Conservation (phyloP, 2,329 filamentous ascomycete genomes). For the Neofusicoccum laricinum region DNA sequence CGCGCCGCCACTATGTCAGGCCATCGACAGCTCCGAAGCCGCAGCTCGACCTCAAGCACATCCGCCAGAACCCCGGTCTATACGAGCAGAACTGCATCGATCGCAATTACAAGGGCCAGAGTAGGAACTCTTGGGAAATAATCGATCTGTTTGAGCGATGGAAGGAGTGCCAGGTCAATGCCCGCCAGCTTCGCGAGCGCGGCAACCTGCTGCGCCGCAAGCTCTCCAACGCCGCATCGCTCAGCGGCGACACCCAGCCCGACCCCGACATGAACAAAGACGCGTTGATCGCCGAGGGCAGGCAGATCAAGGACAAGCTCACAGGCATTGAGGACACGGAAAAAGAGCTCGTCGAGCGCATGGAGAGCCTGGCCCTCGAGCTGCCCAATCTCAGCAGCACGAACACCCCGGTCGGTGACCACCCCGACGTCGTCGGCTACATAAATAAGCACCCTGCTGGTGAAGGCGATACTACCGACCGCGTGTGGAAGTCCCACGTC, state of each 20-base stretch:
- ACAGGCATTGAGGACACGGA: conserved; percentile 61
- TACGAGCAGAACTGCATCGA: conserved; percentile 81
- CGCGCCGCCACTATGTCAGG: conserved; percentile 46
- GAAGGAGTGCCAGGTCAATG: conserved; percentile 54
- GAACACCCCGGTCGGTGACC: conserved; percentile 68
- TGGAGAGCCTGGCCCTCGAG: conserved; percentile 70
- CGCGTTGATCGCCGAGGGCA: conserved; percentile 61
- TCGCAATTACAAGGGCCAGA: conserved; percentile 70
- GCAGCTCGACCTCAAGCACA: conserved; percentile 80
- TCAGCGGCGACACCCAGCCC: conserved; percentile 26
- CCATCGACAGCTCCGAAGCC: conserved; percentile 76
- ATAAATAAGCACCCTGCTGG: conserved; percentile 68
- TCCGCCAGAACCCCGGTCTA: conserved; percentile 77
- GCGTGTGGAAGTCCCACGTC: conserved; percentile 71
- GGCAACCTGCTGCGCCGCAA: conserved; percentile 63
- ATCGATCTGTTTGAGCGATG: conserved; percentile 48
- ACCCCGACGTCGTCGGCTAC: conserved; percentile 66
- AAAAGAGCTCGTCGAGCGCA: conserved; percentile 59
- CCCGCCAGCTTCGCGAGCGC: conserved; percentile 60
- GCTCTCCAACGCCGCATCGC: conserved; percentile 41
- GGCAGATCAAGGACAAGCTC: conserved; percentile 62
- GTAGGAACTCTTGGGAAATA: conserved; percentile 53
- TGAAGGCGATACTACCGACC: conserved; percentile 33
- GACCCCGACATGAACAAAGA: conserved; percentile 43
- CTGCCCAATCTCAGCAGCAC: conserved; percentile 83